Evolutionary conservation across 306 rosid species (phyloP), one percentile per base, ranked within the genome.

Genomic region (Oemleria cerasiformis): DNA sequence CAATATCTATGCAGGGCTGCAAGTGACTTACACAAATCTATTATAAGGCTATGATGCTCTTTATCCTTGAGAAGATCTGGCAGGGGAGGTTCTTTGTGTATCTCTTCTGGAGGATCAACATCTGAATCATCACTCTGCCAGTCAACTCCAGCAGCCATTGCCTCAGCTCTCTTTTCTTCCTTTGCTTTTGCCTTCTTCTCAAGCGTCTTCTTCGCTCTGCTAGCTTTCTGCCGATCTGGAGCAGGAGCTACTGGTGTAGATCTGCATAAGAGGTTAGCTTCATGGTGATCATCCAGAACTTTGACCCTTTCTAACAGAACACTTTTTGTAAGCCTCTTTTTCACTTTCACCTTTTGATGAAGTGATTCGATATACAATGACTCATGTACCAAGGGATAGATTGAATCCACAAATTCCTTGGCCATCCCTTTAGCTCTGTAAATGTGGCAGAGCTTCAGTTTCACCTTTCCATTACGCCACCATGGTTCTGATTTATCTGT

Each of bases 1-100:
- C 91, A 74, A 76, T 76, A 91, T 83, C 86, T 91, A 80, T 58
- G 83, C 82, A 91, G 79, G 75, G 86, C 81, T 49, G 96, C 95
- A 75, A 94, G 76, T 42, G 97, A 87, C 75, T 86, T 91, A 74
- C 98, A 91, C 87, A 94, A 76, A 83, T 93, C 81, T 44, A 91
- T 73, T 58, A 93, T 71, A 77, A 93, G 90, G 77, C 55, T 81
- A 68, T 83, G 90, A 68, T 86, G 83, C 75, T 84, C 92, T 79
- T 88, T 90, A 51, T 81, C 89, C 67, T 88, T 88, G 61, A 83
- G 87, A 81, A 90, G 78, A 85, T 84, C 83, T 51, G 80, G 86
- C 77, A 87, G 58, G 70, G 91, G 92, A 78, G 92, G 86, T 79
- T 79, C 90, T 77, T 77, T 77, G 56, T 70, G 80, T 56, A 73